Evolutionary conservation across 2,329 filamentous ascomycete genomes (phyloP).

Genomic region (Ceratocystis harringtonii): DNA sequence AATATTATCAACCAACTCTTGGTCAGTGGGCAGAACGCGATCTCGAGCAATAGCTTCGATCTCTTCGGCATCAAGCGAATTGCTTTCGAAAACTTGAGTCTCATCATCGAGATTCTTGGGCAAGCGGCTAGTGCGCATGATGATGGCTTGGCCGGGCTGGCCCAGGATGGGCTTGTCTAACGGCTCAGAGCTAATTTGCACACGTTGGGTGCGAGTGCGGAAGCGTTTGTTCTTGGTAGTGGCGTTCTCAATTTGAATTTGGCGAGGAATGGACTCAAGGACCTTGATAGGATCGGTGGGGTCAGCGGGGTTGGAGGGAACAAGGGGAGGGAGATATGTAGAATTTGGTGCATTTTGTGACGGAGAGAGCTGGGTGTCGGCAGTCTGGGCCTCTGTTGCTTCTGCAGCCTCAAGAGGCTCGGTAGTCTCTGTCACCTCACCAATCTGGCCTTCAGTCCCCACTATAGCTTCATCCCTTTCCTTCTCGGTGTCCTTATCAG

Average conservation of each 20-base stretch:
- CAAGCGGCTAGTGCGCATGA: conserved; percentile 28
- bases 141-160: conserved; percentile 30
- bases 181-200: conserved; percentile 8
- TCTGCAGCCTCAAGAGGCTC: too few species aligned
- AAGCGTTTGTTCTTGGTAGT: not conserved
- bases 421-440: not conserved
- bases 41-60: conserved; percentile 25
- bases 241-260: conserved; percentile 8
- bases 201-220: conserved; percentile 9
- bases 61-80: conserved; percentile 19
- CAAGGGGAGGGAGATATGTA: not conserved
- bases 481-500: too few species aligned
- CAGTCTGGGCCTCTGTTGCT: not conserved
- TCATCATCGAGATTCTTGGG: conserved; percentile 1
- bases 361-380: not conserved
- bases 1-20: conserved; percentile 32
- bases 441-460: not conserved
- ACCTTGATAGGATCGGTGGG: conserved; percentile 5
- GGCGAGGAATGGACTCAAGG: not conserved
- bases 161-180: conserved; percentile 26
- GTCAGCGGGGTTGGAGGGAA: not conserved
- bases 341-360: not conserved
- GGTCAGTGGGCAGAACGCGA: conserved; percentile 21
- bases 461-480: not conserved
- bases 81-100: conserved; percentile 15